Evolutionary conservation across 2,329 filamentous ascomycete genomes (phyloP), one percentile per base, ranked within the genome.

Genomic region (Metarhizium guizhouense): DNA sequence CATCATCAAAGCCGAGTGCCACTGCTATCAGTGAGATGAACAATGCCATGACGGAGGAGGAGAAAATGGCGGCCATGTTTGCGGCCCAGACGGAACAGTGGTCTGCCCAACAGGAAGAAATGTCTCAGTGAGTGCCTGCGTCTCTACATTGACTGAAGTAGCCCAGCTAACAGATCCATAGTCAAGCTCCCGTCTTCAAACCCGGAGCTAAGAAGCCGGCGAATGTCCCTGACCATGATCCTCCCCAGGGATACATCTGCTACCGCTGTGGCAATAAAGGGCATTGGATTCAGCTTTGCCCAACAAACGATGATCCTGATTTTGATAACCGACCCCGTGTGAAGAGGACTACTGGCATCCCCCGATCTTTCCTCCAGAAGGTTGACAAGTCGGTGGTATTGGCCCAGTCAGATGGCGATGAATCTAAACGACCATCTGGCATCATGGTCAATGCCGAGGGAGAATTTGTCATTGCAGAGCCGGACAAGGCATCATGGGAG

Each of bases 201-300:
- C 73, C 78, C 25, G 81, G 81, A 13, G 67, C 72, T 51, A 94
- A 94, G 66, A 80, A 84, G 61, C 80, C 83, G 4, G 78, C 81
- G 56, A 88, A 89, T 61, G 88, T 95, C 32, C 94, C 94, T 4
- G 92, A 95, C 64, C 92, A 96, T 67, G 90, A 94, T 49, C 92
- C 94, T 2, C 94, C 94, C 1, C 87, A 88, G 54, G 92, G 92
- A 54, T 99, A 99, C 71, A 87, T 96, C 59, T 99, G 94, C 74
- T 96, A 96, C 69, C 87, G 94, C 52, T 99, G 94, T 72, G 88
- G 91, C 59, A 88, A 96, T 71, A 96, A 96, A 74, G 94, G 92
- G n/a, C 94, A 99, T 71, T 99, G 93, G 93, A 99, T 99, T 60
- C 93, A 97, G 74, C 83, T 90, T 53, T 99, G 94, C 67, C 94